Evolutionary conservation across 2,329 filamentous ascomycete species (phyloP).

Genomic region (Sarocladiaceae sp.): DNA sequence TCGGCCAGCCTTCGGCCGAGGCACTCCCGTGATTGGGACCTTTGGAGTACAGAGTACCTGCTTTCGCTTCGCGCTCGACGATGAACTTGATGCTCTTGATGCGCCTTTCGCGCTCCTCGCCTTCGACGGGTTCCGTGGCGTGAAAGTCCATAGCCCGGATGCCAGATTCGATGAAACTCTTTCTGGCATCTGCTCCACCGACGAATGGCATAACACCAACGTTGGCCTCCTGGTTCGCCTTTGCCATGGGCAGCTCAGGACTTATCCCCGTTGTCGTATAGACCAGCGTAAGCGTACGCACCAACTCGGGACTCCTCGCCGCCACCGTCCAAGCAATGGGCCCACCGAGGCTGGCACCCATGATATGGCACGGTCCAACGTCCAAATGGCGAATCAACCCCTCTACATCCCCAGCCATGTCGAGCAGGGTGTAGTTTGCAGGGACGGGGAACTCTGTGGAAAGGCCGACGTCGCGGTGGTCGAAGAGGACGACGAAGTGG

Average conservation of each 20-base stretch:
- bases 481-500: slow-evolving; percentile 18
- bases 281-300: slow-evolving; percentile 19
- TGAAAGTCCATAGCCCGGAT: neutral
- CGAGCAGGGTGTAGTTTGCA: slow-evolving; percentile 17
- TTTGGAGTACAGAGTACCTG: slow-evolving; percentile 21
- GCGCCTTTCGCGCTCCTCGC: neutral
- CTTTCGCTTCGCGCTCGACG: slow-evolving; percentile 9
- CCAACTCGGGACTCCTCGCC: slow-evolving; percentile 12
- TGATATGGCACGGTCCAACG: slow-evolving; percentile 18
- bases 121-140: neutral
- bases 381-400: slow-evolving; percentile 19
- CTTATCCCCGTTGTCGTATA: slow-evolving; percentile 17
- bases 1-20: slow-evolving; percentile 17
- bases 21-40: slow-evolving; percentile 20
- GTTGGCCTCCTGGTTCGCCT: slow-evolving; percentile 9
- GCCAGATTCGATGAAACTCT: neutral
- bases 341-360: slow-evolving; percentile 22
- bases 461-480: slow-evolving; percentile 18
- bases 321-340: slow-evolving; percentile 18
- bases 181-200: neutral
- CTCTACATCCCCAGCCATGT: slow-evolving; percentile 22
- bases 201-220: neutral
- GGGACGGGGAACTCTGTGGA: slow-evolving; percentile 19
- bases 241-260: slow-evolving; percentile 14
- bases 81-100: neutral